A percentile compares a stretch with the other conserved stretches of the same genome.
phyloP scores from a whole-genome alignment of 768 basidiomycete genomes.

The Bullera alba region DNA sequence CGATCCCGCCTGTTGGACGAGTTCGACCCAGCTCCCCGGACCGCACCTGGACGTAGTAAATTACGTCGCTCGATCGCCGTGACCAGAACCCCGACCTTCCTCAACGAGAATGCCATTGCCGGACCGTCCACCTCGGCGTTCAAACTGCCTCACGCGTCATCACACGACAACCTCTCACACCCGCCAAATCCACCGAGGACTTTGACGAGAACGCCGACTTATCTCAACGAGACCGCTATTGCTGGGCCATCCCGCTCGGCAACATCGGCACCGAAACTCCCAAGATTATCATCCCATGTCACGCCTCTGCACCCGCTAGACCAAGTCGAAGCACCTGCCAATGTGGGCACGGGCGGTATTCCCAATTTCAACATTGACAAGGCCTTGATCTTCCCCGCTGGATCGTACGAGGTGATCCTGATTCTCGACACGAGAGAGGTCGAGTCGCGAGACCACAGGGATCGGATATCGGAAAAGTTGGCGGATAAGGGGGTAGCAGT shows the following conservation, averaged over 20 bases:
- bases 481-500: slow-evolving; percentile 39
- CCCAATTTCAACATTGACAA: slow-evolving; percentile 22
- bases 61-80: too few relatives aligned
- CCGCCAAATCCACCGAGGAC: too few relatives aligned
- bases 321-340: neutral
- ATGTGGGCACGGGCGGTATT: neutral
- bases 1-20: too few relatives aligned
- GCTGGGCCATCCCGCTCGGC: slow-evolving; percentile 9
- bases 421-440: slow-evolving; percentile 48
- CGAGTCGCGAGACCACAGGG: slow-evolving; percentile 32
- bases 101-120: neutral
- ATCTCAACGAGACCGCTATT: too few relatives aligned
- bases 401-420: slow-evolving; percentile 47
- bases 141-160: neutral
- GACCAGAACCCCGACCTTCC: neutral
- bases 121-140: neutral
- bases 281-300: slow-evolving; percentile 30
- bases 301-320: slow-evolving; percentile 7
- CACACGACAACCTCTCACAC: neutral
- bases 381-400: slow-evolving; percentile 41
- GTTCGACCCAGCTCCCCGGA: too few relatives aligned
- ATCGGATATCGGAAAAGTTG: slow-evolving; percentile 39
- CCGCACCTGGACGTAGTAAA: too few relatives aligned
- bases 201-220: too few relatives aligned
- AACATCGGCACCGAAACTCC: too few relatives aligned